A percentile compares a stretch with the other conserved stretches of the same genome.
Conservation (phyloP, 345 rosid species). For the Sisymbrium irio region DNA sequence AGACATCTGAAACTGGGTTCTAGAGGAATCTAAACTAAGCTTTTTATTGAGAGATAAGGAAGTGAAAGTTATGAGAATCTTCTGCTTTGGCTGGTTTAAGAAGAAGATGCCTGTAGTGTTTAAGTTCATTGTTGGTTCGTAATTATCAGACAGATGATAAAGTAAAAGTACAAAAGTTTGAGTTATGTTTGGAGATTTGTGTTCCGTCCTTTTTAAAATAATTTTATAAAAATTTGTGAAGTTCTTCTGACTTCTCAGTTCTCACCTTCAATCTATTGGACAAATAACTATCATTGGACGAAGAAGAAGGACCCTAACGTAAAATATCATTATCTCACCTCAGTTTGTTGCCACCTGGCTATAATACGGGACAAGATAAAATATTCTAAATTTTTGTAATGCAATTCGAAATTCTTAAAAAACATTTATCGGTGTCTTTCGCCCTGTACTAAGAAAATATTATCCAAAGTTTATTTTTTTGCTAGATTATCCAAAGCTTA, state of each 20-base stretch:
- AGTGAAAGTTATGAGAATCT: conserved; percentile 12
- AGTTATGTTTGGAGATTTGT: not conserved
- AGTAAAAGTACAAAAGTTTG: not conserved
- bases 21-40: not conserved
- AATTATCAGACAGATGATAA: conserved; percentile 19
- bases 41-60: conserved; percentile 23
- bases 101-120: conserved; percentile 12
- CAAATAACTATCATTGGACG: not conserved
- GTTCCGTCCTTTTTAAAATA: not conserved
- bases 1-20: conserved; percentile 23
- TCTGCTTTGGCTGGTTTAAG: conserved; percentile 30
- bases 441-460: not conserved
- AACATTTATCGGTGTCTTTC: not conserved
- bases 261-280: conserved; percentile 8
- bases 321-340: not conserved
- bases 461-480: not conserved
- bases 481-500: not conserved
- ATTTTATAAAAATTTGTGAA: not conserved
- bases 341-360: conserved; percentile 19
- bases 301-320: conserved; percentile 12
- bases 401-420: not conserved
- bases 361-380: not conserved
- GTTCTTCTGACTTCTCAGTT: not conserved
- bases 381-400: not conserved
- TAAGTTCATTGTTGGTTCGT: conserved; percentile 21